Evolutionary conservation across 2,329 filamentous ascomycete genomes (phyloP).

Genomic region (Aspergillus uvarum): DNA sequence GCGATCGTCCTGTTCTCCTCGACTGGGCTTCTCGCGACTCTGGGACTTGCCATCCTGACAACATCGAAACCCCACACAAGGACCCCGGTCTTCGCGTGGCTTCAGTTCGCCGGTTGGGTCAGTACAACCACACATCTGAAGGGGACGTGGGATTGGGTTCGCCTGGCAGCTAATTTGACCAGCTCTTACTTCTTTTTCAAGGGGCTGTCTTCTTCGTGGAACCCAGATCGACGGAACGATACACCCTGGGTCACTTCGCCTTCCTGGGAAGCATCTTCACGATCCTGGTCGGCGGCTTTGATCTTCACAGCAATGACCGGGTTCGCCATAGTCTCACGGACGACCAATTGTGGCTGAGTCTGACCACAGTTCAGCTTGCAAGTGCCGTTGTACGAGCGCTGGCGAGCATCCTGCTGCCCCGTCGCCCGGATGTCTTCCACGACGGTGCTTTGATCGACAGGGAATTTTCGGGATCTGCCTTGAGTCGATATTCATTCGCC

Average conservation of each 20-base stretch:
- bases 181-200: constrained; percentile 36
- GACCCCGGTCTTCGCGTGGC: constrained; percentile 57
- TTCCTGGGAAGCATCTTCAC: constrained; percentile 33
- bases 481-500: constrained; percentile 63
- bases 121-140: constrained; percentile 28
- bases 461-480: constrained; percentile 60
- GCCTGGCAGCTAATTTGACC: not conserved
- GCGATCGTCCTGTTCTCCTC: constrained; percentile 56
- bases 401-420: constrained; percentile 57
- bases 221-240: constrained; percentile 34
- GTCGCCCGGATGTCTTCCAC: constrained; percentile 67
- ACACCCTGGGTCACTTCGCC: constrained; percentile 30
- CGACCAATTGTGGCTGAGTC: constrained; percentile 37
- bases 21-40: constrained; percentile 56
- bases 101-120: constrained; percentile 64
- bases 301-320: constrained; percentile 34
- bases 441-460: constrained; percentile 62
- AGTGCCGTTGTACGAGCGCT: constrained; percentile 32
- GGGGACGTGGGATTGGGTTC: not conserved
- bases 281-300: constrained; percentile 21
- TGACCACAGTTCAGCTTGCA: constrained; percentile 52
- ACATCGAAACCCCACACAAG: constrained; percentile 29
- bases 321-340: constrained; percentile 15
- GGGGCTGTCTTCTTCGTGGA: constrained; percentile 36
- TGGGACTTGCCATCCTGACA: constrained; percentile 57